Conservation (phyloP, 202 grass and related monocot genomes). For the Setaria viridis region DNA sequence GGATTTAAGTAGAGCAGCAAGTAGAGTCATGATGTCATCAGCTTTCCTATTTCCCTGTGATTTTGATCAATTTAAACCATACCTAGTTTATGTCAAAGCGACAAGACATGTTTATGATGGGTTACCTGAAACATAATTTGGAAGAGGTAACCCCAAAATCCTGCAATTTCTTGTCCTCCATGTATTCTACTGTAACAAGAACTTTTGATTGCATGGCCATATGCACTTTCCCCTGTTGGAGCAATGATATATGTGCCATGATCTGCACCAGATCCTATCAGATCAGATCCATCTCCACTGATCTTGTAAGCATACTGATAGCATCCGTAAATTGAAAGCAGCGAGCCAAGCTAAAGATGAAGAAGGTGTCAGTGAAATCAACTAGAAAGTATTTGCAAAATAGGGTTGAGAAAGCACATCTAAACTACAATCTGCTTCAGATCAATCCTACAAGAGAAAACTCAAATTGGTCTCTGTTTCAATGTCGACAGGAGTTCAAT, state of each 20-base stretch:
- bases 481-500: background rate
- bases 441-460: background rate
- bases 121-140: slow-evolving; percentile 90
- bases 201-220: slow-evolving; percentile 49
- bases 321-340: slow-evolving; percentile 84
- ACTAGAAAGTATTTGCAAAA: background rate
- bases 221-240: slow-evolving; percentile 49
- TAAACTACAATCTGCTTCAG: background rate
- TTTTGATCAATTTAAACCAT: background rate
- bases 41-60: background rate
- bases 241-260: slow-evolving; percentile 57
- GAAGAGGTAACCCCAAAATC: slow-evolving; percentile 89
- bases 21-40: background rate
- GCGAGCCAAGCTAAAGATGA: slow-evolving; percentile 62
- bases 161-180: slow-evolving; percentile 63
- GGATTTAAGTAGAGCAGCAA: slow-evolving; percentile 7
- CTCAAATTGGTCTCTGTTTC: background rate
- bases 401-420: slow-evolving; percentile 15
- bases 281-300: slow-evolving; percentile 30
- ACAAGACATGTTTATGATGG: background rate
- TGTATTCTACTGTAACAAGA: slow-evolving; percentile 45
- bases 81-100: background rate
- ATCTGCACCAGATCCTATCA: slow-evolving; percentile 48
- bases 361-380: slow-evolving; percentile 20
- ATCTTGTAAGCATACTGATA: slow-evolving; percentile 57